Evolutionary conservation across 768 basidiomycete species (phyloP), one percentile per base, ranked within the genome.

Genomic region (Leucosporidium yakuticum): DNA sequence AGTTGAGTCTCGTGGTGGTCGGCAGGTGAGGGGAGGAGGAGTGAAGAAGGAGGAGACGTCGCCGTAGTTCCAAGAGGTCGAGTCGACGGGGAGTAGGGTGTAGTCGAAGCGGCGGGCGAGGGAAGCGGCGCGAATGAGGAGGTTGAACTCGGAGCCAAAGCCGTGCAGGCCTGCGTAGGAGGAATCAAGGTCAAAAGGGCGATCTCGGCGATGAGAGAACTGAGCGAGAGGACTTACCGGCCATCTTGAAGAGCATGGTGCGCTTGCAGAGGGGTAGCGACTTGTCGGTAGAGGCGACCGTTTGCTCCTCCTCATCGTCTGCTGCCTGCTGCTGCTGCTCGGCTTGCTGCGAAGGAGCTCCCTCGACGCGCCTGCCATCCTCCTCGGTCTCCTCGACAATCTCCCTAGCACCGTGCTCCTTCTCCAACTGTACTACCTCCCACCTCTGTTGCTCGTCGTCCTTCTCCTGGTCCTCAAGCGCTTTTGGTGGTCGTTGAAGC

Each of bases 211-310:
- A 50, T 23, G 39, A 44, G n/a, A 29, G n/a, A n/a, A n/a, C n/a
- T n/a, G n/a, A 32, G 34, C 2, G 11, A 19, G 29, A 15, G 32
- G 25, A 31, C 66, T 48, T 15, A 71, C 70, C 64, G 11, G 64
- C 70, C 31, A 71, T 65, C 9, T 64, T 60, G 47, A 68, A 71
- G 9, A 71, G 53, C 3, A 66, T 59, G 31, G 70, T 65, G 20
- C 50, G 39, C 25, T 49, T 25, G 49, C 70, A 71, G 2, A 59
- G 27, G 0, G 70, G 67, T n/a, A 71, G 15, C 1, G 23, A 1
- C 17, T 36, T 3, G 19, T 19, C 34, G 7, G 23, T 29, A 15
- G 53, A 54, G 6, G 27, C 8, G 6, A 20, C 7, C 11, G 53
- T 14, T 15, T 14, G 17, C 4, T 25, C 27, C 25, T 25, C 31